These are phyloP conservation scores for Debaryomycetaceae sp. DNA, from an alignment of 1,139 yeast species.

Conservation along the genomic window DNA sequence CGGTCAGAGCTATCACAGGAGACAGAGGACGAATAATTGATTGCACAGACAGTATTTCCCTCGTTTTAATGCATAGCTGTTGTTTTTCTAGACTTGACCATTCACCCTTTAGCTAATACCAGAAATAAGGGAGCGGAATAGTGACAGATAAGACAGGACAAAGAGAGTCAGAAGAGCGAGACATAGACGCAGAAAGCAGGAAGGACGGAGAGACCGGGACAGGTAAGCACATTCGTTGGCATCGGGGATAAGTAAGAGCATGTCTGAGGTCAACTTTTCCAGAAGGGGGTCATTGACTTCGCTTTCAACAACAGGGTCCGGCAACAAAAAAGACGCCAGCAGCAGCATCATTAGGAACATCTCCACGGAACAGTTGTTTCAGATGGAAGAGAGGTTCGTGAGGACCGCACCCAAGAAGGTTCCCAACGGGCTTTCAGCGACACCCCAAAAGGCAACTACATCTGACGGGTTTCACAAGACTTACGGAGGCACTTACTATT, in stretches of 20 bases:
- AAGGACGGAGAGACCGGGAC: no score
- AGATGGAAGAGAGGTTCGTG: slow-evolving; percentile 36
- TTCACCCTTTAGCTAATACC: not conserved
- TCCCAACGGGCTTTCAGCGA: slow-evolving; percentile 8
- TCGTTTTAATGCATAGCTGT: not conserved
- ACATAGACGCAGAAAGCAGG: no score
- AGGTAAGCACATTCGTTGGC: not conserved
- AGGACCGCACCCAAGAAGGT: slow-evolving; percentile 27
- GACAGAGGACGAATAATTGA: not conserved
- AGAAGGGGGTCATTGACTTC: slow-evolving; percentile 37
- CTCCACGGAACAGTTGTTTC: slow-evolving; percentile 39
- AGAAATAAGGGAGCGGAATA: not conserved
- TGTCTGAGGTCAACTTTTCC: slow-evolving; percentile 7
- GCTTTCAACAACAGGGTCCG: slow-evolving; percentile 15
- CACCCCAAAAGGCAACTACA: not conserved
- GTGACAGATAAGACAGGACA: not conserved
- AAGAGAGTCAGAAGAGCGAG: not conserved
- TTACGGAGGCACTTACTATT: slow-evolving; percentile 35
- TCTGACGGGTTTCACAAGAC: slow-evolving; percentile 14
- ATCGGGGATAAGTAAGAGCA: not conserved
- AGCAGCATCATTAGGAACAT: slow-evolving; percentile 20
- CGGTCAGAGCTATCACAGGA: not conserved
- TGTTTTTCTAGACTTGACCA: not conserved
- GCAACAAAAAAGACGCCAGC: slow-evolving; percentile 11
- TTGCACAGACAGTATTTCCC: not conserved